Conservation (phyloP, 495 filamentous ascomycete species). For the Podospora bellae-mahoneyi region DNA sequence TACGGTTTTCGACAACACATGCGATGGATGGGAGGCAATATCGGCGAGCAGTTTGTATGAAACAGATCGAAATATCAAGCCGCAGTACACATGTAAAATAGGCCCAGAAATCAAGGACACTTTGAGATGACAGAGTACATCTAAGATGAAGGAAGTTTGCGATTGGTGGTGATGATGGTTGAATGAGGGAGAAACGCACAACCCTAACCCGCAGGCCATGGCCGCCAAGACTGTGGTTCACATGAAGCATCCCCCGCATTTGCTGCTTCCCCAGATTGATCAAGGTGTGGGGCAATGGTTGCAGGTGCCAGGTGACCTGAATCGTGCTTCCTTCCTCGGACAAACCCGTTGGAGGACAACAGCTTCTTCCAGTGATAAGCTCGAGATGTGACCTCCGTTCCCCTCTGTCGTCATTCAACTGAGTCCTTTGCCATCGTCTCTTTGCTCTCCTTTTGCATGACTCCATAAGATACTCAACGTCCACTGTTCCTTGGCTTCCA, state of each 20-base stretch:
- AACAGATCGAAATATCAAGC: too few relatives aligned
- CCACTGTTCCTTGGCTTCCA: slow-evolving; percentile 1
- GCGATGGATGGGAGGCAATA: too few relatives aligned
- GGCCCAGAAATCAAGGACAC: too few relatives aligned
- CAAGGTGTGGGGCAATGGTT: background rate
- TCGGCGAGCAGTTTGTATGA: too few relatives aligned
- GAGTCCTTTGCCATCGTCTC: background rate
- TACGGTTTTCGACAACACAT: too few relatives aligned
- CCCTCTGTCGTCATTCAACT: background rate
- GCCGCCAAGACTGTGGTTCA: background rate
- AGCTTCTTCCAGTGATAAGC: background rate
- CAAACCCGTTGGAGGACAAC: background rate
- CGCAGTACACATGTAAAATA: too few relatives aligned
- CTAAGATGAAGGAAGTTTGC: background rate
- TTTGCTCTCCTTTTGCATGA: background rate
- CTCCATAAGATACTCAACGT: background rate
- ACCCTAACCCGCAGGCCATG: background rate
- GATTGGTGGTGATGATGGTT: background rate
- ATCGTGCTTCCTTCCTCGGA: background rate
- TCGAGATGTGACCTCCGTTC: background rate
- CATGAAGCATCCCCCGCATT: background rate
- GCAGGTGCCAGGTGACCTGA: background rate
- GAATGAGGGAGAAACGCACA: background rate
- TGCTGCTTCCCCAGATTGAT: background rate
- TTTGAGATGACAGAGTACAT: background rate